phyloP scores from a whole-genome alignment of 352 stramenopile genomes.

The Aphanomyces cochlioides region DNA sequence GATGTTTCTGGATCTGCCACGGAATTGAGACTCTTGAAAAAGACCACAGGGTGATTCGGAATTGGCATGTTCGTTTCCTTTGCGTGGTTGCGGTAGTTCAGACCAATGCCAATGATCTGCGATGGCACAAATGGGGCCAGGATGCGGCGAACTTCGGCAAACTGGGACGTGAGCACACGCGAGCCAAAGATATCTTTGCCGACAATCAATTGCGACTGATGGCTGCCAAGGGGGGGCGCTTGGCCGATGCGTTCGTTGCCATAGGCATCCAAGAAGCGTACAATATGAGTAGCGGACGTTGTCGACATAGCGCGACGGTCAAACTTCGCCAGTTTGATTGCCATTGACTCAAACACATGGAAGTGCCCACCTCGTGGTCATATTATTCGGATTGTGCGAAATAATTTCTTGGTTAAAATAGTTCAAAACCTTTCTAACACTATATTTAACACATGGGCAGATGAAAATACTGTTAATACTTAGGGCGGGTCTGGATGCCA shows the following conservation, averaged over 20 bases:
- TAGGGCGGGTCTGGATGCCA: no score
- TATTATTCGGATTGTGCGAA: no score
- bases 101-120: slow-evolving; percentile 81
- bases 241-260: slow-evolving; percentile 62
- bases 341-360: neutral
- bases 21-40: slow-evolving; percentile 83
- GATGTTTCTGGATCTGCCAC: slow-evolving; percentile 71
- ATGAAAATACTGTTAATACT: no score
- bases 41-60: slow-evolving; percentile 75
- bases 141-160: slow-evolving; percentile 62
- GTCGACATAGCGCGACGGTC: slow-evolving; percentile 13
- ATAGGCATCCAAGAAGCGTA: slow-evolving; percentile 63
- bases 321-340: neutral
- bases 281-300: slow-evolving; percentile 45
- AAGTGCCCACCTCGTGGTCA: no score
- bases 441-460: no score
- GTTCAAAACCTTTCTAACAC: no score
- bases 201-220: slow-evolving; percentile 50
- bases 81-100: slow-evolving; percentile 89
- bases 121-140: slow-evolving; percentile 73
- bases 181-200: slow-evolving; percentile 63
- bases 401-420: no score
- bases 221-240: slow-evolving; percentile 31
- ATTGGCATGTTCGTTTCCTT: slow-evolving; percentile 84
- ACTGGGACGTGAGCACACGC: slow-evolving; percentile 57